Evolutionary conservation across 768 basidiomycete species (phyloP).

Genomic region (Tylopilus rubrobrunneus): DNA sequence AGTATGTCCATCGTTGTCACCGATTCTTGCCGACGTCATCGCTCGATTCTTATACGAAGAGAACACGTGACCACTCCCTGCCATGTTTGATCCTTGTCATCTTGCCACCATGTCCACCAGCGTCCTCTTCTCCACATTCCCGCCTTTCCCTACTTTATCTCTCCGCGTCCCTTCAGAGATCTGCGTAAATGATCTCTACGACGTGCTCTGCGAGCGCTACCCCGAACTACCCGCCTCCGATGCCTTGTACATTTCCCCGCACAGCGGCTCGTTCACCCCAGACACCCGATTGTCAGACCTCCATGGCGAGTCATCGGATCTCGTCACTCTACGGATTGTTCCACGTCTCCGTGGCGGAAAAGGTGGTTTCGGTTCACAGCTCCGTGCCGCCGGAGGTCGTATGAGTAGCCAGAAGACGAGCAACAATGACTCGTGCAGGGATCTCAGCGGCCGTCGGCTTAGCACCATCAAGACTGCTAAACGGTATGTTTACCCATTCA

Average conservation of each 20-base stretch:
- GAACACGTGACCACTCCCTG: conserved; percentile 1
- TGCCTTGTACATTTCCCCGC: conserved; percentile 40
- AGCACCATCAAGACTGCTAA: conserved; percentile 97
- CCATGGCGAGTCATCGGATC: conserved; percentile 27
- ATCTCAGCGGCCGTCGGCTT: conserved; percentile 83
- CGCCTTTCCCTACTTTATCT: conserved; percentile 56
- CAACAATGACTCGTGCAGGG: conserved; percentile 93
- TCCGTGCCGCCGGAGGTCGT: conserved; percentile 93
- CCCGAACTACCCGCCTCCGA: conserved; percentile 42
- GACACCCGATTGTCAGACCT: conserved; percentile 36
- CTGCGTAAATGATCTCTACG: conserved; percentile 38
- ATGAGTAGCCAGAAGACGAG: conserved; percentile 97
- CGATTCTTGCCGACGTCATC: neutral
- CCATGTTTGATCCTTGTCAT: conserved; percentile 12
- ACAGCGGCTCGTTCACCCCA: conserved; percentile 31
- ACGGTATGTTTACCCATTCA: conserved; percentile 50
- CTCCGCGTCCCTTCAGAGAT: conserved; percentile 43
- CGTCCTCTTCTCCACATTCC: conserved; percentile 56
- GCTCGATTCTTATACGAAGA: neutral
- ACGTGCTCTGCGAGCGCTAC: conserved; percentile 44
- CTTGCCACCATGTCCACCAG: conserved; percentile 41
- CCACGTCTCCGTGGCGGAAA: conserved; percentile 85
- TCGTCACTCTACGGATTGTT: conserved; percentile 69
- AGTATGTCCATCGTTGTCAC: conserved; percentile 20
- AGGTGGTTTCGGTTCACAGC: conserved; percentile 95